Conservation (phyloP, 805 yeast genomes). For the Kluyveromyces starmeri region DNA sequence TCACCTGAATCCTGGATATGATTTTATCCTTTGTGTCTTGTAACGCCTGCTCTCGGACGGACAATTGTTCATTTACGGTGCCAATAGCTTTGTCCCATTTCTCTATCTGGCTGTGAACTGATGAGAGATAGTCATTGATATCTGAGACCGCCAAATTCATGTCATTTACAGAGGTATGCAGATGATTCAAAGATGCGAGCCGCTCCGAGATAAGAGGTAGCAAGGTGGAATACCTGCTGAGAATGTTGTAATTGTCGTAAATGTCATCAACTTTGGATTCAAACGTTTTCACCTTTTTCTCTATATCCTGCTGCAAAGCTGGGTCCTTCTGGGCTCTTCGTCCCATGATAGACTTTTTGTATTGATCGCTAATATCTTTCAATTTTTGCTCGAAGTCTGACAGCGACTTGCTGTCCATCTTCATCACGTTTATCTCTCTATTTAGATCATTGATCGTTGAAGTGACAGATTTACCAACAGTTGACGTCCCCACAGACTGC, state of each 20-base stretch:
- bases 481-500: slow-evolving; percentile 11
- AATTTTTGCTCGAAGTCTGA: slow-evolving; percentile 14
- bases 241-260: slow-evolving; percentile 13
- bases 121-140: slow-evolving; percentile 14
- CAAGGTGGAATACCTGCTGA: slow-evolving; percentile 13
- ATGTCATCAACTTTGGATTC: slow-evolving; percentile 22
- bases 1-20: background rate
- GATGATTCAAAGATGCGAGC: slow-evolving; percentile 17
- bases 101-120: slow-evolving; percentile 17
- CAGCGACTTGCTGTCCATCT: slow-evolving; percentile 19
- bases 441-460: slow-evolving; percentile 24
- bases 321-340: slow-evolving; percentile 10
- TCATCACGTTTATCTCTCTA: slow-evolving; percentile 22
- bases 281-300: slow-evolving; percentile 13
- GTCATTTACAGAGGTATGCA: slow-evolving; percentile 16
- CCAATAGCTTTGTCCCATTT: slow-evolving; percentile 23
- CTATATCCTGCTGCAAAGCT: slow-evolving; percentile 7
- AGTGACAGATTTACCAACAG: slow-evolving; percentile 13
- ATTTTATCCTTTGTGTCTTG: slow-evolving; percentile 7
- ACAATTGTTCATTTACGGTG: slow-evolving; percentile 13
- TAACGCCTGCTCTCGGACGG: slow-evolving; percentile 9
- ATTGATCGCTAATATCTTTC: slow-evolving; percentile 19
- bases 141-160: slow-evolving; percentile 13
- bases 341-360: slow-evolving; percentile 19
- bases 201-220: slow-evolving; percentile 24